phyloP scores from a whole-genome alignment of 768 basidiomycete species.

The Hypholoma fasciculare region DNA sequence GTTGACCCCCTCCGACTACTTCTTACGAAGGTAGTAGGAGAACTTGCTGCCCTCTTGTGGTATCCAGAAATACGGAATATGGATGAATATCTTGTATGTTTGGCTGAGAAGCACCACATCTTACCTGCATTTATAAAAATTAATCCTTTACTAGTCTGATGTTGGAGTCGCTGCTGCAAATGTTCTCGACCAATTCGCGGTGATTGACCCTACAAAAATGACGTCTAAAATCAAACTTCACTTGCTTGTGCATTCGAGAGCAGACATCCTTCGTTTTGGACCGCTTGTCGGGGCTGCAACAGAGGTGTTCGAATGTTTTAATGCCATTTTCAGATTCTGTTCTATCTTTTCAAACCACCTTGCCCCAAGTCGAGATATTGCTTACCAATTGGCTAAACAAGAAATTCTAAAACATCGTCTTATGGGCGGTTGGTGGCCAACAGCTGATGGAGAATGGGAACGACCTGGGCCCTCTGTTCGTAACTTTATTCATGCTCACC shows the following conservation, averaged over 20 bases:
- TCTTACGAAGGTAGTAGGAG: conserved; percentile 30
- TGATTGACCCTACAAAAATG: conserved; percentile 34
- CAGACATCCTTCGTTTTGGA: no score
- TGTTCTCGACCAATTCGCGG: conserved; percentile 32
- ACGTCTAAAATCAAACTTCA: conserved; percentile 35
- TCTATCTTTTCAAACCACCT: no score
- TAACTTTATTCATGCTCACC: background rate
- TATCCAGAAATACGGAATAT: no score
- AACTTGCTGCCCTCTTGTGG: conserved; percentile 35
- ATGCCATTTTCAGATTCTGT: no score
- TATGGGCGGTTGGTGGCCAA: conserved; percentile 30
- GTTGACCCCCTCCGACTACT: conserved; percentile 18
- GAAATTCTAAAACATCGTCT: conserved; percentile 31
- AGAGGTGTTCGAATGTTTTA: no score
- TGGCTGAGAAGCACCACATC: no score
- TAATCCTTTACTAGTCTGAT: no score
- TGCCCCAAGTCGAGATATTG: no score
- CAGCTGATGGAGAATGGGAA: background rate
- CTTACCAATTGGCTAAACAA: conserved; percentile 25
- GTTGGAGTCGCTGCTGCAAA: conserved; percentile 29
- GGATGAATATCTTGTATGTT: no score
- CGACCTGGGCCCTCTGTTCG: background rate
- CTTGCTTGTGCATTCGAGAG: conserved; percentile 30
- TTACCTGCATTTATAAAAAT: no score
- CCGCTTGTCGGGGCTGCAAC: no score